Percentiles rank a stretch among this genome's conserved stretches.
phyloP scores from a whole-genome alignment of 2,329 filamentous ascomycete species.

The Stagonosporopsis rhizophila region DNA sequence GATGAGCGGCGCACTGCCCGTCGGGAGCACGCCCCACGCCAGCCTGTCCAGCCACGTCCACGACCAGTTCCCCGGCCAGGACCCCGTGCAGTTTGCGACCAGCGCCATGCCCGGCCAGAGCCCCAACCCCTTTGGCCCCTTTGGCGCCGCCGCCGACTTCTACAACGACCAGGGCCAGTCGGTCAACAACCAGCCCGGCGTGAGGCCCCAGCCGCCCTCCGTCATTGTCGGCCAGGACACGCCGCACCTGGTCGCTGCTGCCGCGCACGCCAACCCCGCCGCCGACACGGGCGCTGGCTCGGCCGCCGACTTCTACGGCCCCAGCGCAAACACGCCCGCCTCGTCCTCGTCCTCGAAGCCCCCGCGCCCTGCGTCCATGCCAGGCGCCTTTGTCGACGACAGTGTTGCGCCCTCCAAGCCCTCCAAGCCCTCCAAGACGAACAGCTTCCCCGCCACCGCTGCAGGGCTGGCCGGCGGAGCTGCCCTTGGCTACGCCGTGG shows the following conservation, averaged over 20 bases:
- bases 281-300: slow-evolving; percentile 66
- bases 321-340: slow-evolving; percentile 24
- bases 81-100: slow-evolving; percentile 54
- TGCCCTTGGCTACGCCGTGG: slow-evolving; percentile 52
- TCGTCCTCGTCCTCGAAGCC: slow-evolving; percentile 40
- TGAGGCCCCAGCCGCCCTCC: slow-evolving; percentile 60
- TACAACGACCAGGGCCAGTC: slow-evolving; percentile 69
- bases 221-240: slow-evolving; percentile 62
- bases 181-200: slow-evolving; percentile 65
- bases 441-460: slow-evolving; percentile 44
- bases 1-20: slow-evolving; percentile 45
- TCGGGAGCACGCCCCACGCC: slow-evolving; percentile 9
- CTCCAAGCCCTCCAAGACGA: slow-evolving; percentile 36
- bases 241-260: slow-evolving; percentile 63
- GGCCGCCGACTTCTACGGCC: slow-evolving; percentile 64
- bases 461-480: slow-evolving; percentile 50
- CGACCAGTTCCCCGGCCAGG: slow-evolving; percentile 67
- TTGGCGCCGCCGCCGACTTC: slow-evolving; percentile 66
- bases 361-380: slow-evolving; percentile 43
- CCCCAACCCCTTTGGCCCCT: slow-evolving; percentile 34
- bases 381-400: slow-evolving; percentile 47
- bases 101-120: slow-evolving; percentile 53
- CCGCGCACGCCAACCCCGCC: slow-evolving; percentile 59
- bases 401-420: slow-evolving; percentile 37
- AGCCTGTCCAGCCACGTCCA: slow-evolving; percentile 56